Conservation (phyloP, 2,329 filamentous ascomycete species). For the Venturia aucupariae region DNA sequence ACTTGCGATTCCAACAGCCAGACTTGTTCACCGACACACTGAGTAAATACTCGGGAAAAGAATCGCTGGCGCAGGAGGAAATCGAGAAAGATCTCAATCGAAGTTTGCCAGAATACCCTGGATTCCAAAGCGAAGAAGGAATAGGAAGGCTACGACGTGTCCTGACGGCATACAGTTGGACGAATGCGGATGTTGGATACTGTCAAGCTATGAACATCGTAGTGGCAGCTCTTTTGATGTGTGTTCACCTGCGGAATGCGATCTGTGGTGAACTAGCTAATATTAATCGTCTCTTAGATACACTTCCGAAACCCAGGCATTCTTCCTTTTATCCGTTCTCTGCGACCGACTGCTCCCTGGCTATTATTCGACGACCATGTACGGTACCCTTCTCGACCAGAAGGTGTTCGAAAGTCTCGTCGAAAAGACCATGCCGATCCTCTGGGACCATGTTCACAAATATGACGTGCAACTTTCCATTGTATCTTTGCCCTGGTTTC, state of each 20-base stretch:
- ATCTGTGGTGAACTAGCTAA: slow-evolving; percentile 16
- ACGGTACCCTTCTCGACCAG: slow-evolving; percentile 91
- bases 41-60: slow-evolving; percentile 69
- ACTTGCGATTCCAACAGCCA: slow-evolving; percentile 77
- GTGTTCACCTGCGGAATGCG: slow-evolving; percentile 25
- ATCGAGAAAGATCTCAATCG: slow-evolving; percentile 98
- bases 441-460: slow-evolving; percentile 97
- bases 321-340: slow-evolving; percentile 82
- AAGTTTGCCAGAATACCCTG: slow-evolving; percentile 92
- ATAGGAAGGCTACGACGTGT: slow-evolving; percentile 84
- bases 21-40: slow-evolving; percentile 77
- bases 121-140: slow-evolving; percentile 92
- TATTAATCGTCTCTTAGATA: slow-evolving; percentile 46
- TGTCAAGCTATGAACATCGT: slow-evolving; percentile 99
- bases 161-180: slow-evolving; percentile 95
- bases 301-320: slow-evolving; percentile 93
- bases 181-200: slow-evolving; percentile 89
- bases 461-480: slow-evolving; percentile 96
- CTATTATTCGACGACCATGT: slow-evolving; percentile 99
- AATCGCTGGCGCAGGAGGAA: slow-evolving; percentile 94
- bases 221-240: slow-evolving; percentile 90
- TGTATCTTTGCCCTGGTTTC: slow-evolving; percentile 93
- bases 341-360: slow-evolving; percentile 90
- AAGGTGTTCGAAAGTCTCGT: slow-evolving; percentile 96
- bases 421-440: slow-evolving; percentile 96